Percentiles rank a stretch among this genome's conserved stretches.
Conservation (phyloP, 2,329 filamentous ascomycete genomes). For the Zymoseptoria ardabiliae region DNA sequence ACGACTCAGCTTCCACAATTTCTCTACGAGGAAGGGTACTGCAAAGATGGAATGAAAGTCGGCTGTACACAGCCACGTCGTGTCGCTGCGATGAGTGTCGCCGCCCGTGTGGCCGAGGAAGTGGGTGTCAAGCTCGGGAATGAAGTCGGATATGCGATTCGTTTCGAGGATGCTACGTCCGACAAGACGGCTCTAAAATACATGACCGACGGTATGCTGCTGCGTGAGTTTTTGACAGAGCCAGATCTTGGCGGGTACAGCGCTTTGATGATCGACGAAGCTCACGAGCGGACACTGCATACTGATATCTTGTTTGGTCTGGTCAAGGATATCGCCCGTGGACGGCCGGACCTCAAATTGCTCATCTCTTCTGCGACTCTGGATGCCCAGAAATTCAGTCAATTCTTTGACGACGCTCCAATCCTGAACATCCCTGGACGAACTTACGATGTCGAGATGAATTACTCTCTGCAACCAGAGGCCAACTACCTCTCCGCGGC, state of each 20-base stretch:
- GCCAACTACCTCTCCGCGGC: slow-evolving; percentile 89
- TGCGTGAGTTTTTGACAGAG: slow-evolving; percentile 83
- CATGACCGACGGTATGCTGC: slow-evolving; percentile 93
- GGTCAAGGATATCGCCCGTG: slow-evolving; percentile 78
- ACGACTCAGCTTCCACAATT: slow-evolving; percentile 94
- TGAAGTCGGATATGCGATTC: slow-evolving; percentile 89
- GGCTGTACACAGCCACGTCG: slow-evolving; percentile 90
- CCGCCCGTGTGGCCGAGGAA: slow-evolving; percentile 91
- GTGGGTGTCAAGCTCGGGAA: slow-evolving; percentile 83
- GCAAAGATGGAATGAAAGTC: slow-evolving; percentile 74
- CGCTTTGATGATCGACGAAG: slow-evolving; percentile 92
- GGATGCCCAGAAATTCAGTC: slow-evolving; percentile 84
- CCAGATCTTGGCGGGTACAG: slow-evolving; percentile 77
- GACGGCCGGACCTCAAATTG: slow-evolving; percentile 77
- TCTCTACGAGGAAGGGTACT: slow-evolving; percentile 83
- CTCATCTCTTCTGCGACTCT: slow-evolving; percentile 92
- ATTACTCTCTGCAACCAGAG: slow-evolving; percentile 84
- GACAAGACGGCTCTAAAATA: slow-evolving; percentile 92
- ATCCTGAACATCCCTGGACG: slow-evolving; percentile 93
- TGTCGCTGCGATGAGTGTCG: slow-evolving; percentile 95
- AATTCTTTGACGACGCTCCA: slow-evolving; percentile 85
- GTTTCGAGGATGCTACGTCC: slow-evolving; percentile 86
- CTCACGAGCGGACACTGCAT: slow-evolving; percentile 85
- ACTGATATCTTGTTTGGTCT: slow-evolving; percentile 86
- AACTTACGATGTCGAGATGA: slow-evolving; percentile 81